A percentile compares a stretch with the other conserved stretches of the same genome.
These are phyloP conservation scores for Blastobotrys attinorum DNA, from an alignment of 805 yeast species.

Conservation along the genomic window DNA sequence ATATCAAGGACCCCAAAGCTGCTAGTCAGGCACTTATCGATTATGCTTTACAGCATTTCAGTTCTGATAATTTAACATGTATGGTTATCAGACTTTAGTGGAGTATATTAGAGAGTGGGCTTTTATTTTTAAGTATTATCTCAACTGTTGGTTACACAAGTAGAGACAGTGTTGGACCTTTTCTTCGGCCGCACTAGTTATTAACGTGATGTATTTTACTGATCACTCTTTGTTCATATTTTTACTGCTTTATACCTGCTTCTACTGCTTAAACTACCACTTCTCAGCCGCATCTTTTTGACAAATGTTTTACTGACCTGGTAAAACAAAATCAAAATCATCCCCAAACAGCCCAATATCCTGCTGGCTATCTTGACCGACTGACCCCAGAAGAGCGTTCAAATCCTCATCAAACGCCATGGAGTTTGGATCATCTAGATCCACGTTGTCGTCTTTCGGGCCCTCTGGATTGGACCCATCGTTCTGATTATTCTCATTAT, in stretches of 20 bases:
- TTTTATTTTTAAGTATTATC: not conserved
- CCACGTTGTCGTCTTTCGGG: slow-evolving; percentile 1
- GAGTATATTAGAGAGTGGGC: not conserved
- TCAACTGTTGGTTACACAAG: not conserved
- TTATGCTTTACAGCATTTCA: slow-evolving; percentile 64
- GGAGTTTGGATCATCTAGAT: not conserved
- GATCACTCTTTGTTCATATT: no score
- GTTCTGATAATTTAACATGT: slow-evolving; percentile 88
- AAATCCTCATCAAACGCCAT: slow-evolving; percentile 13
- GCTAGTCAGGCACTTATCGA: slow-evolving; percentile 64
- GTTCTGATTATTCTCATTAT: slow-evolving; percentile 6
- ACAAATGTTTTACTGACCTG: no score
- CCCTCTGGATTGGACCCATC: not conserved
- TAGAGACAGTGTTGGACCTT: no score
- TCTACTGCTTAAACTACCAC: slow-evolving; percentile 5
- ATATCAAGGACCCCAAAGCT: slow-evolving; percentile 45
- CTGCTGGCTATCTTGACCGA: slow-evolving; percentile 12
- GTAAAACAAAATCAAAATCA: slow-evolving; percentile 21
- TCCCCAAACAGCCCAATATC: slow-evolving; percentile 24
- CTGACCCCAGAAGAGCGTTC: slow-evolving; percentile 12
- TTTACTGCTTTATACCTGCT: not conserved
- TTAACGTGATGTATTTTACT: no score
- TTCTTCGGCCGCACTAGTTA: no score
- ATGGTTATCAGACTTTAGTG: slow-evolving; percentile 60
- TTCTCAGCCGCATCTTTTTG: no score